Conservation (phyloP, 805 yeast species). For the Starmera quercuum region DNA sequence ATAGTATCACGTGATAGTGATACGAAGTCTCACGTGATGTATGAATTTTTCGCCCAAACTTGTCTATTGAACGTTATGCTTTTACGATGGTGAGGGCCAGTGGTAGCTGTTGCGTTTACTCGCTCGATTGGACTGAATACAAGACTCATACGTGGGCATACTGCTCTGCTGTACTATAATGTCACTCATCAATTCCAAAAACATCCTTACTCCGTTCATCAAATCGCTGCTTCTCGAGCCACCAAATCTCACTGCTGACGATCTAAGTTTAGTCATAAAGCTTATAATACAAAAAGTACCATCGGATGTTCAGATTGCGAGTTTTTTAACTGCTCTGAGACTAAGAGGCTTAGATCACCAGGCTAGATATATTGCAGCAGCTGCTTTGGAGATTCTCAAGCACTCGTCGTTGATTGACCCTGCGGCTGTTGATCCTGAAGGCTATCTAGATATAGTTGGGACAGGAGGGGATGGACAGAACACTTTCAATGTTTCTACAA, state of each 20-base stretch:
- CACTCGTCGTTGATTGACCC: constrained; percentile 51
- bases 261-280: constrained; percentile 55
- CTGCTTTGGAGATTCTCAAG: constrained; percentile 67
- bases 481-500: constrained; percentile 93
- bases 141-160: no score
- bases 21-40: no score
- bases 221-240: constrained; percentile 57
- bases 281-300: constrained; percentile 54
- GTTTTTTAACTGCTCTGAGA: constrained; percentile 75
- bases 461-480: constrained; percentile 99
- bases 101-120: no score
- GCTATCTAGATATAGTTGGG: constrained; percentile 86
- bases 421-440: constrained; percentile 34
- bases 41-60: no score
- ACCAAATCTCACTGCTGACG: constrained; percentile 54
- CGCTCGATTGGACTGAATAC: no score
- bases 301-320: constrained; percentile 62
- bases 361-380: constrained; percentile 78
- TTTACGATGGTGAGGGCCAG: no score
- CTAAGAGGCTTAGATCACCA: constrained; percentile 70
- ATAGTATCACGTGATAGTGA: no score
- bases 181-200: background rate
- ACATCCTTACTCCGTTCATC: constrained; percentile 45
- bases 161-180: background rate
- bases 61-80: no score